Percentiles rank a stretch among this genome's conserved stretches.
Evolutionary conservation across 176 grass and related monocot genomes (phyloP).

Genomic region (Rhynchospora tenuis): DNA sequence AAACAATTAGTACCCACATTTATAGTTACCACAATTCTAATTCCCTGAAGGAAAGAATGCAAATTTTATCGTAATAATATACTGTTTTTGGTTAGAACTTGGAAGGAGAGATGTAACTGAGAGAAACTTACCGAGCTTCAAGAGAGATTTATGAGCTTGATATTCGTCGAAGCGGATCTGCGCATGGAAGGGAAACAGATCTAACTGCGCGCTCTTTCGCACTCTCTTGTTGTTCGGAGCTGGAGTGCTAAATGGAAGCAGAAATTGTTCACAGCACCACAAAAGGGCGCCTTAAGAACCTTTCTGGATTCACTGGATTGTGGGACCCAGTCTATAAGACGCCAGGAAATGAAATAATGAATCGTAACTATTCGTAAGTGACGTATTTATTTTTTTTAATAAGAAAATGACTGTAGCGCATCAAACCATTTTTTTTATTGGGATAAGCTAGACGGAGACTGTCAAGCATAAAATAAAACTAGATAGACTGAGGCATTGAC

Average conservation of each 20-base stretch:
- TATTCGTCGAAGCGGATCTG: neutral
- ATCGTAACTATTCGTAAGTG: too few relatives aligned
- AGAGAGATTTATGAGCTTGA: neutral
- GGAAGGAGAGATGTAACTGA: neutral
- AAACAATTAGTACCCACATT: neutral
- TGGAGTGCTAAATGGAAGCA: neutral
- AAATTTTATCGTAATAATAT: neutral
- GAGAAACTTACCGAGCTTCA: neutral
- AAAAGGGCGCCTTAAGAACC: neutral
- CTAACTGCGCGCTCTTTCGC: neutral
- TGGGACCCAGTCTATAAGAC: neutral
- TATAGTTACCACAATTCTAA: neutral
- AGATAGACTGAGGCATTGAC: too few relatives aligned
- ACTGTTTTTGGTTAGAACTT: neutral
- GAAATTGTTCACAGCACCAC: neutral
- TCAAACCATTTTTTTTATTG: too few relatives aligned
- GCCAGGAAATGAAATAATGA: neutral
- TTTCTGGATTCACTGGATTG: neutral
- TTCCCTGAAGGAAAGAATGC: neutral
- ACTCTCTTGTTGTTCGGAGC: neutral
- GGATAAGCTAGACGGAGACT: too few relatives aligned
- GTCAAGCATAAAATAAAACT: too few relatives aligned
- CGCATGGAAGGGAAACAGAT: slow-evolving; percentile 13
- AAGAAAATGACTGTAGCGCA: neutral
- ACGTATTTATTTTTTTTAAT: neutral